These are phyloP conservation scores for Fusarium sp. DNA, from an alignment of 2,329 filamentous ascomycete species.

Conservation along the genomic window DNA sequence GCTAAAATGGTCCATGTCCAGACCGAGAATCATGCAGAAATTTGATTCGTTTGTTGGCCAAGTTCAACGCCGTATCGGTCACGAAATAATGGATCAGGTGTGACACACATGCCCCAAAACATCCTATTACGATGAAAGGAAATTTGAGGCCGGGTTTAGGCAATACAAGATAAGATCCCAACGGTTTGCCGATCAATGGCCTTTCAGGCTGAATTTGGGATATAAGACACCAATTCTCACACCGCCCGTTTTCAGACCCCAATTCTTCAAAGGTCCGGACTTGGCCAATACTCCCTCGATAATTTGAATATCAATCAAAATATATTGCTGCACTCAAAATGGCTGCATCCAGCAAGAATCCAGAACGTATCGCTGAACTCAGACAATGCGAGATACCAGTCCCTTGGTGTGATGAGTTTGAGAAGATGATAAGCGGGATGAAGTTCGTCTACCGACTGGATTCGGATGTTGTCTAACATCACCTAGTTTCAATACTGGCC, in stretches of 20 bases:
- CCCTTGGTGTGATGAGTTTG: constrained; percentile 27
- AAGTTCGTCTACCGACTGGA: neutral
- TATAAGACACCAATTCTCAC: neutral
- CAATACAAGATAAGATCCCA: neutral
- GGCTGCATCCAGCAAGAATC: constrained; percentile 11
- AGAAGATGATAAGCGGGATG: constrained; percentile 33
- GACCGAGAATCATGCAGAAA: too few species aligned
- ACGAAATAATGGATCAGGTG: too few species aligned
- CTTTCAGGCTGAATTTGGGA: constrained; percentile 1
- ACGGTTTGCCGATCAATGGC: neutral
- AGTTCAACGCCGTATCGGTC: too few species aligned
- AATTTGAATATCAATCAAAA: too few species aligned
- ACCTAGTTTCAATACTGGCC: neutral
- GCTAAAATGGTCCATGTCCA: too few species aligned
- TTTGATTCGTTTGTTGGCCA: too few species aligned
- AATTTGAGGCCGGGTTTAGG: neutral
- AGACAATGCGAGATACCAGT: constrained; percentile 6
- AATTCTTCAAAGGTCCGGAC: neutral
- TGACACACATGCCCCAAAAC: too few species aligned
- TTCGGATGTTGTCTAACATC: neutral
- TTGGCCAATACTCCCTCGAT: too few species aligned
- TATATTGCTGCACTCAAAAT: neutral
- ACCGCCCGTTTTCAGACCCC: constrained; percentile 1
- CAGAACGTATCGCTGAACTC: constrained; percentile 12
- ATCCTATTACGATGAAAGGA: too few species aligned